Base-by-base conservation (phyloP, 805 yeast species). In the Hemisphaericaspora nanyangensis region DNA sequence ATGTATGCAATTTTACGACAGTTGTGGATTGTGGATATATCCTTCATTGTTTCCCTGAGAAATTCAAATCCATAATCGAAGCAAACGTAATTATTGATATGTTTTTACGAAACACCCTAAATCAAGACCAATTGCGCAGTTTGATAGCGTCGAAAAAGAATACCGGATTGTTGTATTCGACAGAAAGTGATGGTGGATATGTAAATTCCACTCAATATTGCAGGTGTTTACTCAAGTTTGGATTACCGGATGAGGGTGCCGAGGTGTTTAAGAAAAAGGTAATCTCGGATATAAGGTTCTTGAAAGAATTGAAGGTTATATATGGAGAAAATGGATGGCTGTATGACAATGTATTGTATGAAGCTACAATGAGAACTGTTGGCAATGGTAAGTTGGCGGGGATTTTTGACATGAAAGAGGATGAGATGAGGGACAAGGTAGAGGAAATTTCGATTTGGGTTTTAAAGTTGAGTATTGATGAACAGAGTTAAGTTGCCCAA, bases 131-230 rank as follows among this genome's bases (percentile, higher is more conserved):
- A 29, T 30, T 40, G 17, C 24, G 13, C 22, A 28, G 7, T 20
- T 30, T 30, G 15, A 15, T 25, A 10, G 27, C 7, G 40, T 45
- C 5, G 64, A 33, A 33, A n/a, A 26, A 24, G 28, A 22, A 22
- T 12, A 15, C 58, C 16, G 58, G 65, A 15, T 62, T 68, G 2
- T 55, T 88, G 29, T 88, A 87, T 56, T 78, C 79, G 5, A 60
- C 72, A 6, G 96, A 88, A 52, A 77, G 76, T 49, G 76, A 72
- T 39, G 86, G 87, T 47, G 72, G 83, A 29, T 85, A 79, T 58
- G 67, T 79, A 47, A 77, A 80, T 51, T 72, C 68, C 11, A 54
- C 37, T 3, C 40, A 43, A 8, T 16, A 36, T 3, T 35, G 20
- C 11, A 19, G 29, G 3, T 10, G 16, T 31, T 12, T 40, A 12